Base-by-base conservation (phyloP, 2,329 filamentous ascomycete species). In the Rosellinia necatrix region DNA sequence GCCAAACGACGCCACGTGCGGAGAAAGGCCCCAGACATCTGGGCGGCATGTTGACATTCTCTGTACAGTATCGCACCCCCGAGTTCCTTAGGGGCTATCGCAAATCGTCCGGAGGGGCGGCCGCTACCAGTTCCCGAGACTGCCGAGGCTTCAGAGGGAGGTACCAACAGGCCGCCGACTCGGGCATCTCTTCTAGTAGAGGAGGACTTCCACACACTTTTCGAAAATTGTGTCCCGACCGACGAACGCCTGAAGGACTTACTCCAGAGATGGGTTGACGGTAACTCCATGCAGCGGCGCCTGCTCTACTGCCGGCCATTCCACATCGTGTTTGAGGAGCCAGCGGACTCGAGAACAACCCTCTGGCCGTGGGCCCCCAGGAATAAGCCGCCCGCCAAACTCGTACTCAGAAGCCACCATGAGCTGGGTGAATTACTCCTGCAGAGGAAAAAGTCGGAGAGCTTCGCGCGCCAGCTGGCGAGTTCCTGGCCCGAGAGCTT, bases 281-380 rank as follows among this genome's bases (percentile, higher is more conserved):
- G 32, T 15, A 19, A 19, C 22, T 24, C 29, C 6, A 27, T 54
- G 12, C 32, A 22, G 21, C 34, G 19, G n/a, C 50, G 42, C 19
- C 22, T 53, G 25, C 29, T 53, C 19, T 53, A 48, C 19, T 53
- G 50, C 8, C 34, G 34, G 13, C 50, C 50, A 6, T 53, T 53
- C 25, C 10, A 25, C 12, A 53, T 53, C 19, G 34, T 19, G 17
- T 48, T 40, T 21, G 34, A 48, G 17, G 42, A 53, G 19, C 10
- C 35, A 7, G 42, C 41, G 30, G 24, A 17, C 6, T 44, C 41
- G 15, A 12, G 15, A 24, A 22, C 15, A 21, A 12, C 49, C n/a
- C 15, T 52, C 12, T 52, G 49, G 50, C 12, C n/a, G n/a, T 35
- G 34, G 9, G n/a, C 9, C 13, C 13, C 22, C 8, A 15, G 34